Evolutionary conservation across 2,329 filamentous ascomycete species (phyloP).

Genomic region (Penicillium sp.): DNA sequence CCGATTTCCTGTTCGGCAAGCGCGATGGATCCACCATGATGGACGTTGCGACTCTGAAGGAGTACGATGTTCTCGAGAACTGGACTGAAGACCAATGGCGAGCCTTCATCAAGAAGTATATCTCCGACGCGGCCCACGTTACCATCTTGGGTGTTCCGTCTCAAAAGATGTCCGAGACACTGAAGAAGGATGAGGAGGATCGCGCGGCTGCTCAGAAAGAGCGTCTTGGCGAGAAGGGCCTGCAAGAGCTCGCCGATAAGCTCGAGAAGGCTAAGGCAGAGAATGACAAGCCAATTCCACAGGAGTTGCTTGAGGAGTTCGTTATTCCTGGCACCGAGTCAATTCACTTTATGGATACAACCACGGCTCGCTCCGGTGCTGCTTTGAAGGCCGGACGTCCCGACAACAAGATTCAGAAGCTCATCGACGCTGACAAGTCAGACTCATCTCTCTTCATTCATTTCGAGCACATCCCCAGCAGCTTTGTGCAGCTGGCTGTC

Average conservation of each 20-base stretch:
- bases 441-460: constrained; percentile 85
- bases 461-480: constrained; percentile 90
- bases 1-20: constrained; percentile 86
- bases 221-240: constrained; percentile 76
- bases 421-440: constrained; percentile 69
- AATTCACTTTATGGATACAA: constrained; percentile 91
- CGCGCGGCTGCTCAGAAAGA: constrained; percentile 77
- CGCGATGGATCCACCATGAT: constrained; percentile 76
- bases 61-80: constrained; percentile 67
- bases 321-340: constrained; percentile 81
- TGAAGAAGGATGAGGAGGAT: constrained; percentile 78
- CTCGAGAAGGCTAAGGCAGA: constrained; percentile 82
- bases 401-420: constrained; percentile 70
- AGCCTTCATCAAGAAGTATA: constrained; percentile 77
- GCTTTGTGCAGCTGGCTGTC: constrained; percentile 83
- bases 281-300: constrained; percentile 85
- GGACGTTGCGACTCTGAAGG: constrained; percentile 55
- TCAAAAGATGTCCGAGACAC: constrained; percentile 71
- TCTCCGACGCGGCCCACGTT: constrained; percentile 81
- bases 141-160: constrained; percentile 89
- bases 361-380: constrained; percentile 77
- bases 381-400: constrained; percentile 70
- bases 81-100: constrained; percentile 89
- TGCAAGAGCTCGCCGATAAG: constrained; percentile 71
- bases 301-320: constrained; percentile 77